A percentile compares a stretch with the other conserved stretches of the same genome.
Evolutionary conservation across 1,284 basidiomycete species (phyloP).

Genomic region (Pholiota adiposa): DNA sequence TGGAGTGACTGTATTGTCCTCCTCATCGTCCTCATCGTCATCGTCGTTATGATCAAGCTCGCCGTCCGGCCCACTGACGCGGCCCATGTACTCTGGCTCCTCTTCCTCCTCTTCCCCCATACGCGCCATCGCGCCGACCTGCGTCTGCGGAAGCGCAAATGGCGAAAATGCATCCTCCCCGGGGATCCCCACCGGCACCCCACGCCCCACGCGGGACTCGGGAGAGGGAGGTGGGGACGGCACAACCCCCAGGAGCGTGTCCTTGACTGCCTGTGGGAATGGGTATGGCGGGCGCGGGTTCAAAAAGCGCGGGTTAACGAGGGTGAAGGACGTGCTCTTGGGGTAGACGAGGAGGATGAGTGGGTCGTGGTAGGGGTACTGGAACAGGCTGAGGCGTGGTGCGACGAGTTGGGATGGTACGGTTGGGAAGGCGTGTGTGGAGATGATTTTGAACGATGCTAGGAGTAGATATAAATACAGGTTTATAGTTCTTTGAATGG

Average conservation of each 20-base stretch:
- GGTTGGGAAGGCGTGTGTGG: constrained; percentile 49
- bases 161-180: not conserved
- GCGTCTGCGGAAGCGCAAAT: not conserved
- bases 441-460: constrained; percentile 69
- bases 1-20: too few species aligned
- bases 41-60: constrained; percentile 21
- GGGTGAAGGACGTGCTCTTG: constrained; percentile 41
- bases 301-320: constrained; percentile 55
- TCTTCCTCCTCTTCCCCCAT: not conserved
- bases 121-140: not conserved
- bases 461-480: not conserved
- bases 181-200: not conserved
- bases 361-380: constrained; percentile 51
- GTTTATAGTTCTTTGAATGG: not conserved
- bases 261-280: constrained; percentile 25
- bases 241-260: not conserved
- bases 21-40: not conserved
- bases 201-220: not conserved
- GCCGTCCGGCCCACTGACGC: constrained; percentile 23
- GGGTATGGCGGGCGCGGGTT: constrained; percentile 27
- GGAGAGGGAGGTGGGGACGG: not conserved
- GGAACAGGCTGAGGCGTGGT: constrained; percentile 45
- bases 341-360: constrained; percentile 50
- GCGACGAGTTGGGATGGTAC: constrained; percentile 37
- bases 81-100: not conserved